A percentile compares a stretch with the other conserved stretches of the same genome.
Evolutionary conservation across 352 stramenopile genomes (phyloP).

Genomic region (Sclerospora graminicola): DNA sequence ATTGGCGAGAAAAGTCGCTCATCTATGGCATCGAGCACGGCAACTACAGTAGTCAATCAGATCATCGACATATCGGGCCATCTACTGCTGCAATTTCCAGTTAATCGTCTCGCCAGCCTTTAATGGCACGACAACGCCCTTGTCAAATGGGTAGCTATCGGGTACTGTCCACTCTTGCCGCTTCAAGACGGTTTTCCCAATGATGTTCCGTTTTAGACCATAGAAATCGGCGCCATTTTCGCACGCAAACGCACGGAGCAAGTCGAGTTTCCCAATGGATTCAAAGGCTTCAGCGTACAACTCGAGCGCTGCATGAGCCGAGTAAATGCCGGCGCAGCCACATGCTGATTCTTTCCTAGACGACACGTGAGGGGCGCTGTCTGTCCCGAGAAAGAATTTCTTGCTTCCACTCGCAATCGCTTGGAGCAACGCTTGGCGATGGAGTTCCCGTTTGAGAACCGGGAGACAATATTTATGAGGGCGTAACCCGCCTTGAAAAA

Average conservation of each 20-base stretch:
- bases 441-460: constrained; percentile 95
- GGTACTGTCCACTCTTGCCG: constrained; percentile 89
- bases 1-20: constrained; percentile 30
- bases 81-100: constrained; percentile 69
- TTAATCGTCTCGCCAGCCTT: constrained; percentile 86
- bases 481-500: constrained; percentile 90
- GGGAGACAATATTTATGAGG: constrained; percentile 99
- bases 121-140: constrained; percentile 83
- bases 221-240: constrained; percentile 96
- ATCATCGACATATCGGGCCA: background rate
- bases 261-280: constrained; percentile 83
- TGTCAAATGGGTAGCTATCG: constrained; percentile 86
- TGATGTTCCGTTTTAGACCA: constrained; percentile 86
- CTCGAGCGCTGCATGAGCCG: constrained; percentile 92
- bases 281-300: constrained; percentile 98
- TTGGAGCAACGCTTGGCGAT: constrained; percentile 85
- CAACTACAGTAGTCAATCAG: constrained; percentile 1
- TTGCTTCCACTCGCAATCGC: constrained; percentile 85
- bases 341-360: constrained; percentile 87
- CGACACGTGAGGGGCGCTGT: constrained; percentile 93
- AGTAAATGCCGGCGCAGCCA: constrained; percentile 96
- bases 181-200: constrained; percentile 75
- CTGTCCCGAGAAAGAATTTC: constrained; percentile 98
- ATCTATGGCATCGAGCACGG: background rate
- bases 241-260: constrained; percentile 92